Percentiles rank a stretch among this genome's conserved stretches.
Conservation (phyloP, 2,329 filamentous ascomycete genomes). For the Calcarisporium arbuscula region DNA sequence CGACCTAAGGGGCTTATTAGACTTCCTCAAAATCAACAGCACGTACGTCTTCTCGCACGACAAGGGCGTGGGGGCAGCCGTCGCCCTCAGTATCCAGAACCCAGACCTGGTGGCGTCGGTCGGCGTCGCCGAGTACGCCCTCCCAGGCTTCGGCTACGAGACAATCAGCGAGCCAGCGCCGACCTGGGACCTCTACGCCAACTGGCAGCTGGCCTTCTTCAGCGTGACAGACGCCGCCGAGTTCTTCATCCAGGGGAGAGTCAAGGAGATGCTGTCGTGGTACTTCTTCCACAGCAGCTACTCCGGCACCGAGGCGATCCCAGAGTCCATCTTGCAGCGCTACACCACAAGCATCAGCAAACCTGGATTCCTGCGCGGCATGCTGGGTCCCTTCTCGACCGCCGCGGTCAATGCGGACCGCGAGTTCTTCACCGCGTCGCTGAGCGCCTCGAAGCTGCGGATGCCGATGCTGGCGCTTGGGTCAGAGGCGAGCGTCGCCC, state of each 20-base stretch:
- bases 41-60: constrained; percentile 39
- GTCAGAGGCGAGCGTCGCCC: constrained; percentile 19
- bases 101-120: constrained; percentile 27
- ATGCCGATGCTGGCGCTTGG: constrained; percentile 18
- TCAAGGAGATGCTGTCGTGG: constrained; percentile 37
- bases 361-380: constrained; percentile 34
- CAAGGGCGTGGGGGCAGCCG: constrained; percentile 36
- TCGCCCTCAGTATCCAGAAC: constrained; percentile 31
- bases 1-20: constrained; percentile 31
- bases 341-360: constrained; percentile 35
- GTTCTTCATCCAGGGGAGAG: constrained; percentile 35
- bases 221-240: constrained; percentile 38
- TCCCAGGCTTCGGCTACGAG: constrained; percentile 37
- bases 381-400: constrained; percentile 29
- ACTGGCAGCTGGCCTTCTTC: constrained; percentile 39
- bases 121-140: constrained; percentile 30
- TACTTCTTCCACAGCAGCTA: constrained; percentile 40
- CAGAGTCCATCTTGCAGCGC: constrained; percentile 29
- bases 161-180: constrained; percentile 19
- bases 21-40: constrained; percentile 34
- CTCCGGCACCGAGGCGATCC: constrained; percentile 28
- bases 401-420: constrained; percentile 24
- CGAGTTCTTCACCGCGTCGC: constrained; percentile 26
- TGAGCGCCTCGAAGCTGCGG: constrained; percentile 12
- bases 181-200: constrained; percentile 32